A percentile compares a stretch with the other conserved stretches of the same genome.
Evolutionary conservation across 2,329 filamentous ascomycete genomes (phyloP).

Genomic region (Penicillium aurantiogriseum): DNA sequence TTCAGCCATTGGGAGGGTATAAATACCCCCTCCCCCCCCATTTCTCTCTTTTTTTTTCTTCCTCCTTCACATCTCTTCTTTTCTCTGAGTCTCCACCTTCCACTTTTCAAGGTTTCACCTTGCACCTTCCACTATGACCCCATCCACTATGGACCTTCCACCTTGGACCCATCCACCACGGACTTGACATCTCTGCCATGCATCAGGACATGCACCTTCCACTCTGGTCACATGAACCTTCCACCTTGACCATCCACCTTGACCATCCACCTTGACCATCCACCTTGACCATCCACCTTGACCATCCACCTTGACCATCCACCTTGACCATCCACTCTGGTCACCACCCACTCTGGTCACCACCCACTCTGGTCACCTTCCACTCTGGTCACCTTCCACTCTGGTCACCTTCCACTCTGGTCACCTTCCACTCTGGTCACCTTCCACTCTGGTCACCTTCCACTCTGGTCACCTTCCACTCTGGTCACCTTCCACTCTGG

Average conservation of each 20-base stretch:
- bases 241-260: too few relatives aligned
- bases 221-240: too few relatives aligned
- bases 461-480: neutral
- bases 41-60: neutral
- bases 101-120: neutral
- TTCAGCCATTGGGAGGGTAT: neutral
- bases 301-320: too few relatives aligned
- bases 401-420: neutral
- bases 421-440: neutral
- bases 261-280: too few relatives aligned
- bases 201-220: neutral
- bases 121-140: neutral
- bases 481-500: neutral
- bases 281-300: too few relatives aligned
- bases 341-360: too few relatives aligned
- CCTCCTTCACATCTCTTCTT: neutral
- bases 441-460: neutral
- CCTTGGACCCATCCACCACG: neutral
- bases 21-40: neutral
- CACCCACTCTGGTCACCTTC: neutral
- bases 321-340: too few relatives aligned
- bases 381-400: neutral
- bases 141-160: neutral
- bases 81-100: neutral
- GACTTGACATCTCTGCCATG: neutral